Base-by-base conservation (phyloP, 495 filamentous ascomycete species). In the Trichocladium antarcticum region DNA sequence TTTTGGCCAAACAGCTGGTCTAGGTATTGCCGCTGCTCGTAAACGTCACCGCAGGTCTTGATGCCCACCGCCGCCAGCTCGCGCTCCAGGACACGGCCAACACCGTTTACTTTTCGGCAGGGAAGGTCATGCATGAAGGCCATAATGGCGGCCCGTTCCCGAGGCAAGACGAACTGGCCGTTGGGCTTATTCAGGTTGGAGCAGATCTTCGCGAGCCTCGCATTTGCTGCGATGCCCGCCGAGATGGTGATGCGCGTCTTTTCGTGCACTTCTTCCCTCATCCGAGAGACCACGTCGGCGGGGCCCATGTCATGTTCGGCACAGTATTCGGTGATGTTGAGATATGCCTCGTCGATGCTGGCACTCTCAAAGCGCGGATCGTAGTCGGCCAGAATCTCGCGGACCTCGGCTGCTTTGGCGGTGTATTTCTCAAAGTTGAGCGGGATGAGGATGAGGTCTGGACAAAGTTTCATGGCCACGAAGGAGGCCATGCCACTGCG, bases 171-270 rank as follows among this genome's bases (percentile, higher is more conserved):
- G 52, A 83, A 97, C 58, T 97, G 93, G 0, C 92, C 93, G 51
- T 99, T 95, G 3, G 92, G 92, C 58, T 99, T 97, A 66, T 97
- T 96, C 53, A 78, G 78, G 57, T 99, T 97, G 15, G 87, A 93
- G 43, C 81, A 81, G 24, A 99, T 94, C 67, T 98, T 99, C 16
- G 93, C 90, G 5, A 99, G 71, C 57, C 85, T 90, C 2, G 89
- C 81, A 64, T 97, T 99, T 2, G 87, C 81, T 0, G 85, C 93
- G 48, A 99, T 95, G 8, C 92, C 92, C 0, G 93, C 92, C 10
- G 89, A 96, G 14, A 99, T 80, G 15, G 89, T 95, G 38, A 99
- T 82, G 31, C 82, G 80, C 0, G 87, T 84, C 51, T 78, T 80
- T 50, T 87, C 79, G 31, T 84, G 69, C 5, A 99, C 78, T 57